Percentiles rank a stretch among this genome's conserved stretches.
Evolutionary conservation across 2,329 filamentous ascomycete species (phyloP).

Genomic region (Xylaria sp.): DNA sequence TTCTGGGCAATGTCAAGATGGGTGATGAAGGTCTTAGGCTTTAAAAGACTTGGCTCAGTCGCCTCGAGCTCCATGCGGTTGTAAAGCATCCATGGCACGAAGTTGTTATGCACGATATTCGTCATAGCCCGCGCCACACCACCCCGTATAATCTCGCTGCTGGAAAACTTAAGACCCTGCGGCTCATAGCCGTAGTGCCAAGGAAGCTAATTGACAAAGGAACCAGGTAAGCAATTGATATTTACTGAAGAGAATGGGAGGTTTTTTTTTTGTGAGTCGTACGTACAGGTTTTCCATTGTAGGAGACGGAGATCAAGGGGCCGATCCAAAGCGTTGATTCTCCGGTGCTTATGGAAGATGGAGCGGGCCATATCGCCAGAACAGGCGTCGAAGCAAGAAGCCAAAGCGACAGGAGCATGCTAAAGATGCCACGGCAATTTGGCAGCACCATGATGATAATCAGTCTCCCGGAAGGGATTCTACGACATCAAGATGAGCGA

Average conservation of each 20-base stretch:
- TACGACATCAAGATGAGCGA: constrained; percentile 25
- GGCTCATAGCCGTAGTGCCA: constrained; percentile 54
- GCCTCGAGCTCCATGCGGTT: constrained; percentile 60
- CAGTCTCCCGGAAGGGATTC: constrained; percentile 9
- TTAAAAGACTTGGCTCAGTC: constrained; percentile 64
- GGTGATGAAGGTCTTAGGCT: constrained; percentile 56
- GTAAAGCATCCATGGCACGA: constrained; percentile 81
- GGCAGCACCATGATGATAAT: constrained; percentile 27
- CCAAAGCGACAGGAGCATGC: constrained; percentile 45
- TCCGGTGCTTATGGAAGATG: constrained; percentile 57
- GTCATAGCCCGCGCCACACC: constrained; percentile 64
- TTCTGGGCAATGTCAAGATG: constrained; percentile 69
- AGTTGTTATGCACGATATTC: constrained; percentile 69
- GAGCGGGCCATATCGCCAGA: constrained; percentile 64
- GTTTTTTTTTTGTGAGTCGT: neutral
- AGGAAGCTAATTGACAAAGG: constrained; percentile 49
- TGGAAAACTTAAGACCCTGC: constrained; percentile 48
- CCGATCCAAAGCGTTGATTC: constrained; percentile 59
- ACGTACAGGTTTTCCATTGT: constrained; percentile 64
- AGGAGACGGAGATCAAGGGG: constrained; percentile 58
- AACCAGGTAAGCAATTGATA: constrained; percentile 38
- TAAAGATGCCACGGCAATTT: constrained; percentile 31
- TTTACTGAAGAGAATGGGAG: constrained; percentile 23
- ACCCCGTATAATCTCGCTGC: constrained; percentile 59
- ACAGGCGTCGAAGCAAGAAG: constrained; percentile 49